Conservation (phyloP, 129 eudicot species). For the Kitagawia praeruptora region DNA sequence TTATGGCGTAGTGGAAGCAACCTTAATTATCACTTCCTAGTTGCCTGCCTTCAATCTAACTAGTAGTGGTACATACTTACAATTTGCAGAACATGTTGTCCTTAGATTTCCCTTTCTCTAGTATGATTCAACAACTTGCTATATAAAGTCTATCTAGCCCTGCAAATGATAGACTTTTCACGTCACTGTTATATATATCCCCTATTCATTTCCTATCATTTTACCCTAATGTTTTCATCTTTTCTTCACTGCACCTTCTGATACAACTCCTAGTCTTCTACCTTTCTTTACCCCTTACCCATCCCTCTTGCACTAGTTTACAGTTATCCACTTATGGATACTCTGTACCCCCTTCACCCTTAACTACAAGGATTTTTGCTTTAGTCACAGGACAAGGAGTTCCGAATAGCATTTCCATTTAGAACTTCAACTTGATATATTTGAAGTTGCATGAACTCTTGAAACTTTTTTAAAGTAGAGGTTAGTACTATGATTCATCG, state of each 20-base stretch:
- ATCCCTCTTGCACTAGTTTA: constrained; percentile 3
- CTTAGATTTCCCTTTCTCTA: no score
- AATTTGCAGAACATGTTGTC: no score
- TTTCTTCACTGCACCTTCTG: constrained; percentile 40
- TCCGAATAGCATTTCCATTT: constrained; percentile 82
- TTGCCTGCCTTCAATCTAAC: no score
- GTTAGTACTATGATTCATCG: no score
- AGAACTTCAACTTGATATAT: background rate
- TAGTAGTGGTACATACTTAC: no score
- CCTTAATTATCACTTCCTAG: no score
- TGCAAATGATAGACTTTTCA: constrained; percentile 44
- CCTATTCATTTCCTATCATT: constrained; percentile 20
- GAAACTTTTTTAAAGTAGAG: no score
- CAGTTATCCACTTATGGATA: constrained; percentile 13
- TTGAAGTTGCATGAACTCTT: background rate
- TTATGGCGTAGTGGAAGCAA: no score
- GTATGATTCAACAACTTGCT: constrained; percentile 39
- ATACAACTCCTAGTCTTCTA: constrained; percentile 54
- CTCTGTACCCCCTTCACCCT: constrained; percentile 12
- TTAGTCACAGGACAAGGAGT: constrained; percentile 76
- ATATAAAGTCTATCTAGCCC: constrained; percentile 43
- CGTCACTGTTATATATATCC: constrained; percentile 27
- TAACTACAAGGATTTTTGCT: no score
- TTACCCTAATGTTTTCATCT: constrained; percentile 14
- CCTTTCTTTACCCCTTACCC: constrained; percentile 34